phyloP scores from a whole-genome alignment of 345 rosid genomes.

The Eutrema yunnanense region DNA sequence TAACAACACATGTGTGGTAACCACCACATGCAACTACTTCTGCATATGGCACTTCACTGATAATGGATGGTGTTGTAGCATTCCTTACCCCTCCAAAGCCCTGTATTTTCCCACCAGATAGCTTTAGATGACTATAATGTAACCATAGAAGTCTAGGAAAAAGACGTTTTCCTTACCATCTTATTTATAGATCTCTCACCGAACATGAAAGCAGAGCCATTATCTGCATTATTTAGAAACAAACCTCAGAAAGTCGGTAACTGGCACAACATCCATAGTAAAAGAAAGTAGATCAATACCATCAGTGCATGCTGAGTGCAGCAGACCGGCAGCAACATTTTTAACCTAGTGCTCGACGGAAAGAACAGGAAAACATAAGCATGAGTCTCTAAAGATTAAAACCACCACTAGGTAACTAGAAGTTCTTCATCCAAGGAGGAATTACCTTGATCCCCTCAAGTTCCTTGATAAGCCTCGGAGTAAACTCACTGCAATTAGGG shows the following conservation, averaged over 20 bases:
- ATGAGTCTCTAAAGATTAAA: not conserved
- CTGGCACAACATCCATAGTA: not conserved
- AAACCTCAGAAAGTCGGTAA: slow-evolving; percentile 12
- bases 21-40: slow-evolving; percentile 90
- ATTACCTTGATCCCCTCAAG: slow-evolving; percentile 80
- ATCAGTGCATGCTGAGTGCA: slow-evolving; percentile 83
- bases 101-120: slow-evolving; percentile 30
- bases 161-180: slow-evolving; percentile 35
- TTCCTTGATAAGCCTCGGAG: slow-evolving; percentile 87
- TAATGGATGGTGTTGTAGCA: slow-evolving; percentile 52
- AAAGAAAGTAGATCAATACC: slow-evolving; percentile 40
- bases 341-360: slow-evolving; percentile 43
- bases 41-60: slow-evolving; percentile 52
- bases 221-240: slow-evolving; percentile 45
- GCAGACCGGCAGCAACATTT: slow-evolving; percentile 79
- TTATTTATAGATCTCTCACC: slow-evolving; percentile 56
- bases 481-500: slow-evolving; percentile 66
- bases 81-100: slow-evolving; percentile 46
- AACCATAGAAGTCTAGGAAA: not conserved
- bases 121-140: not conserved
- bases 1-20: slow-evolving; percentile 79
- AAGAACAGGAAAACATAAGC: slow-evolving; percentile 23
- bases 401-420: not conserved
- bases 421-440: not conserved
- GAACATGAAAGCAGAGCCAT: slow-evolving; percentile 71